Percentiles rank a stretch among this genome's conserved stretches.
Conservation (phyloP, 768 basidiomycete species). For the Phallus indusiatus region DNA sequence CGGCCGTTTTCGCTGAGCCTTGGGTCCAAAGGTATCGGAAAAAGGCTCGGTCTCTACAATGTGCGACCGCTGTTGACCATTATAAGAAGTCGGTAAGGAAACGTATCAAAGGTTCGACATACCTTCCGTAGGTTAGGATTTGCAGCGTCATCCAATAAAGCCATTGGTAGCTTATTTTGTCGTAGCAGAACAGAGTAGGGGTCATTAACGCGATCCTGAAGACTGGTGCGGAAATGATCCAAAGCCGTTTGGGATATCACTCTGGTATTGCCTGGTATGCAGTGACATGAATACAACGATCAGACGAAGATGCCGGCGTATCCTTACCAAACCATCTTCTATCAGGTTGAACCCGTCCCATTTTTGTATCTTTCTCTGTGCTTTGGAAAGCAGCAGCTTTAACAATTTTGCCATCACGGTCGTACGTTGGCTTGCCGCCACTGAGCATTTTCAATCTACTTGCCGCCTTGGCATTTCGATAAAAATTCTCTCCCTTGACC, state of each 20-base stretch:
- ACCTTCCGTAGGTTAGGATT: conserved; percentile 77
- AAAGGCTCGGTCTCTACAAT: conserved; percentile 97
- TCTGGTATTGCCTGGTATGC: conserved; percentile 77
- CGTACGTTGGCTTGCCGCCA: conserved; percentile 84
- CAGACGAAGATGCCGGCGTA: not conserved
- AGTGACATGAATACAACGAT: not conserved
- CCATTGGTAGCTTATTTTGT: conserved; percentile 96
- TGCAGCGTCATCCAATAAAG: conserved; percentile 80
- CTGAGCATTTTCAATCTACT: conserved; percentile 83
- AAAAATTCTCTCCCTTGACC: conserved; percentile 95
- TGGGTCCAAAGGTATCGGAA: conserved; percentile 88
- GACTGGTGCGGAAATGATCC: conserved; percentile 90
- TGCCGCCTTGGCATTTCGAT: conserved; percentile 85
- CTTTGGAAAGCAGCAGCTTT: conserved; percentile 91
- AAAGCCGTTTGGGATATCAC: conserved; percentile 86
- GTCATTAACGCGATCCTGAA: conserved; percentile 77
- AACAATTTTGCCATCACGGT: conserved; percentile 86
- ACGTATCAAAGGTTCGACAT: conserved; percentile 7
- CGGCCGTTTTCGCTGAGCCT: conserved; percentile 88
- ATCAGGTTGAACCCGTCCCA: conserved; percentile 73
- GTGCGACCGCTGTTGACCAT: conserved; percentile 57
- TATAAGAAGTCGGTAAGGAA: conserved; percentile 5
- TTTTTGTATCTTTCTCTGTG: conserved; percentile 77
- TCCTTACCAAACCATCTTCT: conserved; percentile 93
- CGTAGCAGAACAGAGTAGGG: conserved; percentile 93